Percentiles rank a stretch among this genome's conserved stretches.
phyloP scores from a whole-genome alignment of 2,329 filamentous ascomycete genomes.

The Ceratocystis papillata region DNA sequence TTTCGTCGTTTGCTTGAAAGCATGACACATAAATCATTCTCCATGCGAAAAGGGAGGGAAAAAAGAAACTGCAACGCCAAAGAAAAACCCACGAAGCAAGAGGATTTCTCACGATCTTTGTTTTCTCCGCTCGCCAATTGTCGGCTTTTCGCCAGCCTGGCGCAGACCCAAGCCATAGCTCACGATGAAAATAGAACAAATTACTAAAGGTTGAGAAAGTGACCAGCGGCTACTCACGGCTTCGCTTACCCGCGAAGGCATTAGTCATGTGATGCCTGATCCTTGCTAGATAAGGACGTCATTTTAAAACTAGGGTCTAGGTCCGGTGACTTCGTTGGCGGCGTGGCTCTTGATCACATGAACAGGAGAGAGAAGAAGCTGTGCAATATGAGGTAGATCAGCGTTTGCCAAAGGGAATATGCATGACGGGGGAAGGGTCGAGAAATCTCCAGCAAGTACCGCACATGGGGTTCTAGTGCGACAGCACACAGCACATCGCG shows the following conservation, averaged over 20 bases:
- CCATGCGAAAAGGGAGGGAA: neutral
- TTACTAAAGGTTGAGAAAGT: neutral
- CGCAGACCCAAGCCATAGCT: neutral
- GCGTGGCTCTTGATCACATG: neutral
- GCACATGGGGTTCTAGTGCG: neutral
- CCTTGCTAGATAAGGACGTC: conserved; percentile 3
- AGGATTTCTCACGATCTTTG: neutral
- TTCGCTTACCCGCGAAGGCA: neutral
- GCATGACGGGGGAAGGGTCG: neutral
- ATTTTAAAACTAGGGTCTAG: conserved; percentile 8
- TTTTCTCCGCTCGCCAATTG: conserved; percentile 19
- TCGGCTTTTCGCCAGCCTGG: conserved; percentile 15
- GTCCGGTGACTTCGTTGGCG: neutral
- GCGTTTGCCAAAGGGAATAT: neutral
- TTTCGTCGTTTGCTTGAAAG: neutral
- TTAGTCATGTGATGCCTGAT: conserved; percentile 2
- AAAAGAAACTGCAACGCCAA: neutral
- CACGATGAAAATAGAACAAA: neutral
- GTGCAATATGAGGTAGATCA: neutral
- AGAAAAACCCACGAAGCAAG: neutral
- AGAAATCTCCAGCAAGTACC: neutral
- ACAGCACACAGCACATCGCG: neutral
- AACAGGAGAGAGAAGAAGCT: neutral
- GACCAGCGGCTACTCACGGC: conserved; percentile 11
- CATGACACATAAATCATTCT: neutral